Evolutionary conservation across 768 basidiomycete genomes (phyloP).

Genomic region (Daedaleopsis sinensis): DNA sequence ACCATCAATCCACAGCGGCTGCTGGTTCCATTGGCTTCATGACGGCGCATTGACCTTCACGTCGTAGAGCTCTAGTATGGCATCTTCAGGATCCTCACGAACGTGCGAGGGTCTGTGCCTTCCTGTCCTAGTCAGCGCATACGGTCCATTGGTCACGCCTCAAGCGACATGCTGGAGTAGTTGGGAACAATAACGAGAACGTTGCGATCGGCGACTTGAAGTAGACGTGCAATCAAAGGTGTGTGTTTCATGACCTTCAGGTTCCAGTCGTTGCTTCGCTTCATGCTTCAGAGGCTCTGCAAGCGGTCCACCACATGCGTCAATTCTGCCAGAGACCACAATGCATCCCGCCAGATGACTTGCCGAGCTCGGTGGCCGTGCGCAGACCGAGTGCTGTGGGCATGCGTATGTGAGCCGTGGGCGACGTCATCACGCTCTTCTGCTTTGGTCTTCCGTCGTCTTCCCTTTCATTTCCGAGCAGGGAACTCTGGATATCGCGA

Average conservation of each 20-base stretch:
- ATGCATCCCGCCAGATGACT: background rate
- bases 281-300: background rate
- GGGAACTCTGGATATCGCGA: background rate
- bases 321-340: background rate
- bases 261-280: background rate
- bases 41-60: background rate
- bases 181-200: background rate
- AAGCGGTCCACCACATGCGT: background rate
- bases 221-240: background rate
- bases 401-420: background rate
- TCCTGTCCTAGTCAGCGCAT: background rate
- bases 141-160: background rate
- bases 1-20: background rate
- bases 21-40: background rate
- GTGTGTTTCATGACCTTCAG: background rate
- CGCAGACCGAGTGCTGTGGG: background rate
- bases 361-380: background rate
- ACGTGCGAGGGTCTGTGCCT: conserved; percentile 16
- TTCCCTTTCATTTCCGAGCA: conserved; percentile 19
- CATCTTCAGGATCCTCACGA: conserved; percentile 6
- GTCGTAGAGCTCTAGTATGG: background rate
- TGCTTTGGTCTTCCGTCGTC: background rate
- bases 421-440: conserved; percentile 5
- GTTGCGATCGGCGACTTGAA: conserved; percentile 1
- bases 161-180: background rate